A percentile compares a stretch with the other conserved stretches of the same genome.
Conservation (phyloP, 768 basidiomycete species). For the Rubroboletus pulcherrimus region DNA sequence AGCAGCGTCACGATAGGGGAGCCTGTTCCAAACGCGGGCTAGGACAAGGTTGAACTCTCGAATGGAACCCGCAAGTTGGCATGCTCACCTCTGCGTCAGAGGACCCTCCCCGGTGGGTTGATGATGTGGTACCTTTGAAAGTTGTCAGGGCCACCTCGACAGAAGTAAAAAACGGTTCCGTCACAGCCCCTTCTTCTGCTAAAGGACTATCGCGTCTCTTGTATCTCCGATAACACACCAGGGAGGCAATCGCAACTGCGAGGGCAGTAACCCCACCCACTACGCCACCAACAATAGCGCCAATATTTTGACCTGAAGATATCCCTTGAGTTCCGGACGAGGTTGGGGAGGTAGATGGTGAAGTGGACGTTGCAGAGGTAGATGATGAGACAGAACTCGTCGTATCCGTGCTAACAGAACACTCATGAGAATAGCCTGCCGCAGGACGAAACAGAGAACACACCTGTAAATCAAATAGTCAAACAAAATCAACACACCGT, state of each 20-base stretch:
- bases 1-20: background rate
- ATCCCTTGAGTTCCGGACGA: background rate
- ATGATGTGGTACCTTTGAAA: background rate
- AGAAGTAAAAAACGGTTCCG: conserved; percentile 4
- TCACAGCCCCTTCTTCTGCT: background rate
- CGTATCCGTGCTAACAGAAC: conserved; percentile 1
- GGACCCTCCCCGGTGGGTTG: too few relatives aligned
- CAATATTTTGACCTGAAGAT: background rate
- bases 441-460: background rate
- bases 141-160: background rate
- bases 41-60: background rate
- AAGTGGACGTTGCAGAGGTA: background rate
- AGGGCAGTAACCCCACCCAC: conserved; percentile 1
- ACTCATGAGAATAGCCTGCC: background rate
- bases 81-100: background rate
- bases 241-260: background rate
- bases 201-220: background rate
- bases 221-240: conserved; percentile 4
- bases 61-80: background rate
- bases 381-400: background rate
- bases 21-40: background rate
- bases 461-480: conserved; percentile 18
- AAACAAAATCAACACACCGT: background rate
- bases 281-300: conserved; percentile 6
- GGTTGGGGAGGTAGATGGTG: background rate